phyloP scores from a whole-genome alignment of 805 yeast genomes.

The Wickerhamiella sergipiensis region DNA sequence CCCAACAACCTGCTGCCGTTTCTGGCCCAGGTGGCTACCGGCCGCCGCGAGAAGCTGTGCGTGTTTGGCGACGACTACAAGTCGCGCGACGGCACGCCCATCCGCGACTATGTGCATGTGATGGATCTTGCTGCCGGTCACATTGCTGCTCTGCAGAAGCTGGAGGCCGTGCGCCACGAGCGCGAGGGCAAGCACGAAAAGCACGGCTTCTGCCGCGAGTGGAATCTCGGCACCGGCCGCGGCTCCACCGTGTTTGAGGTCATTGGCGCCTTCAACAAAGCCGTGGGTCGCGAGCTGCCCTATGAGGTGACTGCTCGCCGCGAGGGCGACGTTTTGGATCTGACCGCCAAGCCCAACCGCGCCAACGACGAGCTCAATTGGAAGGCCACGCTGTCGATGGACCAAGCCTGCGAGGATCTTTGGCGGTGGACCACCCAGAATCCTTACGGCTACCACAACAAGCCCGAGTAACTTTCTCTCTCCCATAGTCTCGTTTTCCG shows the following conservation, averaged over 20 bases:
- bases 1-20: constrained; percentile 68
- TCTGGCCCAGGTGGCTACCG: constrained; percentile 66
- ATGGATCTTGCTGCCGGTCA: constrained; percentile 71
- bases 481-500: no score
- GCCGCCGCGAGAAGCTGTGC: constrained; percentile 49
- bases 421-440: constrained; percentile 68
- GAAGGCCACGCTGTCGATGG: constrained; percentile 42
- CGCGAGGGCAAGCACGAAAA: constrained; percentile 8
- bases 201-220: constrained; percentile 49
- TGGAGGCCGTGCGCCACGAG: constrained; percentile 23
- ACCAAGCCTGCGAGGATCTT: constrained; percentile 53
- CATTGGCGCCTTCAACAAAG: constrained; percentile 46
- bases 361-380: constrained; percentile 56
- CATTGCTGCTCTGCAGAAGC: constrained; percentile 50
- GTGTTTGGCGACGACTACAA: constrained; percentile 63
- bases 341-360: constrained; percentile 57
- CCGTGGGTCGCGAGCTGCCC: constrained; percentile 51
- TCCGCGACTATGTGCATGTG: constrained; percentile 71
- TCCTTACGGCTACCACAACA: constrained; percentile 44
- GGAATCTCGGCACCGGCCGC: constrained; percentile 74
- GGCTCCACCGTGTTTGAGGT: constrained; percentile 73
- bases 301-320: constrained; percentile 54
- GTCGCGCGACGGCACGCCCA: constrained; percentile 67
- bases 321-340: constrained; percentile 61
- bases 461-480: neutral